phyloP scores from a whole-genome alignment of 2,329 filamentous ascomycete species.

The Talaromyces sp. region DNA sequence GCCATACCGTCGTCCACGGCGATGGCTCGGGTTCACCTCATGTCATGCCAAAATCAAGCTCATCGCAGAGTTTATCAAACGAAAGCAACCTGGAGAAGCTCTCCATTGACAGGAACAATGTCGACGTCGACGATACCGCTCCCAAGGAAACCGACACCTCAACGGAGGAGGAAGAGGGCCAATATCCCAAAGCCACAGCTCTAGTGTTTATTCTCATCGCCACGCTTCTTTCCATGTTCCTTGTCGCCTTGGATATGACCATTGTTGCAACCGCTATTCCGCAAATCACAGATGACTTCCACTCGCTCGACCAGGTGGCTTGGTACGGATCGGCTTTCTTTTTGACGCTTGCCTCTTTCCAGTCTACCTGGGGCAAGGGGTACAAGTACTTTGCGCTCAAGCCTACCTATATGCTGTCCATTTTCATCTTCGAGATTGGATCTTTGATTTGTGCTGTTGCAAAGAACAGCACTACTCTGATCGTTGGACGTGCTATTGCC shows the following conservation, averaged over 20 bases:
- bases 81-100: background rate
- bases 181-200: slow-evolving; percentile 10
- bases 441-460: slow-evolving; percentile 37
- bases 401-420: slow-evolving; percentile 27
- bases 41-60: background rate
- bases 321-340: slow-evolving; percentile 35
- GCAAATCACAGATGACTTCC: slow-evolving; percentile 22
- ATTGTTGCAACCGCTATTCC: slow-evolving; percentile 31
- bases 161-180: background rate
- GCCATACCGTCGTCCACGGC: slow-evolving; percentile 5
- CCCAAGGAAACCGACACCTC: background rate
- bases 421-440: slow-evolving; percentile 39
- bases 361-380: slow-evolving; percentile 27
- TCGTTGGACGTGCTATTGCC: slow-evolving; percentile 34
- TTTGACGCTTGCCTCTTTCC: slow-evolving; percentile 28
- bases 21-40: background rate
- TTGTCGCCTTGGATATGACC: slow-evolving; percentile 15
- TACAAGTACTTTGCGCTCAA: slow-evolving; percentile 30
- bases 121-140: background rate
- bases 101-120: background rate
- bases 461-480: slow-evolving; percentile 27
- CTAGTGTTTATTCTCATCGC: slow-evolving; percentile 12
- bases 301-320: slow-evolving; percentile 26
- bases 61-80: background rate
- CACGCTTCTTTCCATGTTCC: slow-evolving; percentile 13